phyloP scores from a whole-genome alignment of 75 land plant species.

The Cupressus sempervirens region DNA sequence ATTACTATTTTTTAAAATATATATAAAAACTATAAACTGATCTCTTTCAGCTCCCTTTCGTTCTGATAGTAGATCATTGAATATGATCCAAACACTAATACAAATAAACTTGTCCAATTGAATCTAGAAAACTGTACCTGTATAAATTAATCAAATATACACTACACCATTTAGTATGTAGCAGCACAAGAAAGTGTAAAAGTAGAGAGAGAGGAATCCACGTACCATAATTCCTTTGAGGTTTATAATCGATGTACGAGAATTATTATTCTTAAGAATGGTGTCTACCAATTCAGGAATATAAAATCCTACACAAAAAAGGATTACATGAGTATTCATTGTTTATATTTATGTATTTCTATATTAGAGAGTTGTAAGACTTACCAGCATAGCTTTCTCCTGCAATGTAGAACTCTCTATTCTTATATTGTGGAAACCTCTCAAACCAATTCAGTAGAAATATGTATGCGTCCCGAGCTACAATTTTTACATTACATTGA shows the following conservation, averaged over 20 bases:
- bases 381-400: constrained; percentile 98
- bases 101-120: no score
- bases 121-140: no score
- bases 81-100: no score
- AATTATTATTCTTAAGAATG: constrained; percentile 49
- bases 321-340: no score
- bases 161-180: no score
- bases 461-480: background rate
- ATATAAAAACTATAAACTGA: no score
- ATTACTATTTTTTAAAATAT: no score
- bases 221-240: constrained; percentile 81
- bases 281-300: constrained; percentile 69
- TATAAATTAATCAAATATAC: no score
- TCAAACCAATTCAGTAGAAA: constrained; percentile 69
- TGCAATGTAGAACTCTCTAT: constrained; percentile 75
- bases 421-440: constrained; percentile 62
- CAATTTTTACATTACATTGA: background rate
- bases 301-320: constrained; percentile 55
- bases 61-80: no score
- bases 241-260: constrained; percentile 46
- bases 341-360: no score
- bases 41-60: no score
- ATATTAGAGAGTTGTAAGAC: background rate
- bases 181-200: no score
- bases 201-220: background rate